These are phyloP conservation scores for Xylaria bambusicola DNA, from an alignment of 495 filamentous ascomycete species.

Conservation along the genomic window DNA sequence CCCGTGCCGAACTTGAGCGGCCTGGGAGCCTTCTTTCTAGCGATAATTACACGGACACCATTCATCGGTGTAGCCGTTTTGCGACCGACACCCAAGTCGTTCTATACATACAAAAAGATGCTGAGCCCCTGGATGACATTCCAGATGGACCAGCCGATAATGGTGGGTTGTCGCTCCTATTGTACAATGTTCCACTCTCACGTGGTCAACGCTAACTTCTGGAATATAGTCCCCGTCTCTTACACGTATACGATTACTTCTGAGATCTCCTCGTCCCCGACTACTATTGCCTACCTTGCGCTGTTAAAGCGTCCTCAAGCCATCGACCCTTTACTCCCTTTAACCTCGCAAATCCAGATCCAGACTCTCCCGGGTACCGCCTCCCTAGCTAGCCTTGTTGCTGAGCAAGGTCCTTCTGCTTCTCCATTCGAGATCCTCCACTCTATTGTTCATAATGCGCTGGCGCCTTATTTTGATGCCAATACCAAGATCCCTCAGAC, in stretches of 20 bases:
- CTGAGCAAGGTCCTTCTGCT: slow-evolving; percentile 66
- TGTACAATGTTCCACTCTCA: not conserved
- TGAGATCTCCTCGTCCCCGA: slow-evolving; percentile 76
- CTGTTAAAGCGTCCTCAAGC: slow-evolving; percentile 86
- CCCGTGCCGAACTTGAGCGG: slow-evolving; percentile 73
- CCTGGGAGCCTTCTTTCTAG: slow-evolving; percentile 80
- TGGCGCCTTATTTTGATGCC: slow-evolving; percentile 95
- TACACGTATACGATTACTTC: slow-evolving; percentile 78
- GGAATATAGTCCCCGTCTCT: slow-evolving; percentile 34
- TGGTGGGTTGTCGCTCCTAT: slow-evolving; percentile 26
- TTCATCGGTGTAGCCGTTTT: slow-evolving; percentile 85
- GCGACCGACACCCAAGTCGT: slow-evolving; percentile 82
- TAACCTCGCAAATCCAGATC: slow-evolving; percentile 84
- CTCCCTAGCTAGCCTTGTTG: slow-evolving; percentile 59
- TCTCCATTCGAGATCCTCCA: slow-evolving; percentile 93
- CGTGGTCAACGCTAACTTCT: slow-evolving; percentile 15
- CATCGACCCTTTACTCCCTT: slow-evolving; percentile 75
- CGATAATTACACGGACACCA: slow-evolving; percentile 68
- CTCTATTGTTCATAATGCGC: slow-evolving; percentile 79
- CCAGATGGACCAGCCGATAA: slow-evolving; percentile 37
- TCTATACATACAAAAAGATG: slow-evolving; percentile 87
- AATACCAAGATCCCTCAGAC: slow-evolving; percentile 82
- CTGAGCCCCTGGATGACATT: slow-evolving; percentile 46
- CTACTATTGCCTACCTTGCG: slow-evolving; percentile 80
- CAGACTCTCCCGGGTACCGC: slow-evolving; percentile 85